These are phyloP conservation scores for Linderniella brevidens DNA, from an alignment of 257 asterid genomes.

Conservation along the genomic window DNA sequence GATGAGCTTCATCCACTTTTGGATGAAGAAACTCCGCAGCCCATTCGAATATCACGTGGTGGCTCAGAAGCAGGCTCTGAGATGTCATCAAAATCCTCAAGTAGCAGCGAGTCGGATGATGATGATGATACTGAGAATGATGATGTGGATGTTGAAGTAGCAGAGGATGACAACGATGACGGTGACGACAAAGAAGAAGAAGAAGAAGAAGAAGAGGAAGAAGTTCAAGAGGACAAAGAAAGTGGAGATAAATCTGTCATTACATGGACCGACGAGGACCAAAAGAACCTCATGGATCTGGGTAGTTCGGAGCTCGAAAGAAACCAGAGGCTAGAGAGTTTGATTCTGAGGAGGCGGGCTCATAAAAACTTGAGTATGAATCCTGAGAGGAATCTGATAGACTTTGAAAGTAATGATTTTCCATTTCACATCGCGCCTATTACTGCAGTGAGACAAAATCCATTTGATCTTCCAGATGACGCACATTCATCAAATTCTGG, in stretches of 20 bases:
- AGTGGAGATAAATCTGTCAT: slow-evolving; percentile 17
- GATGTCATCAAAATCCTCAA: slow-evolving; percentile 11
- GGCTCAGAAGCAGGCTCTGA: slow-evolving; percentile 36
- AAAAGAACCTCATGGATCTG: slow-evolving; percentile 14
- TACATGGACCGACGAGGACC: slow-evolving; percentile 55
- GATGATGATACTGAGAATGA: slow-evolving; percentile 13
- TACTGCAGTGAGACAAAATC: slow-evolving; percentile 45
- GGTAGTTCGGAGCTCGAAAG: slow-evolving; percentile 17
- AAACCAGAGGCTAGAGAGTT: slow-evolving; percentile 35
- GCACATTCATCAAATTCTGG: slow-evolving; percentile 10
- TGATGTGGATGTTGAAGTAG: slow-evolving; percentile 1
- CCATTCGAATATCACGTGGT: slow-evolving; percentile 21
- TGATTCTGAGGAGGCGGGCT: slow-evolving; percentile 28
- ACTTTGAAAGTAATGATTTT: slow-evolving; percentile 49
- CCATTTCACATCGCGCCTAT: slow-evolving; percentile 40
- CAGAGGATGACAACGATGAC: slow-evolving; percentile 9
- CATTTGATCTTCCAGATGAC: slow-evolving; percentile 41
- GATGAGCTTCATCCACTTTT: slow-evolving; percentile 93
- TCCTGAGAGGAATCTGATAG: slow-evolving; percentile 58
- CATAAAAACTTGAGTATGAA: slow-evolving; percentile 27
- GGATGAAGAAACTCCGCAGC: slow-evolving; percentile 53
- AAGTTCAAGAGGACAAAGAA: not conserved
- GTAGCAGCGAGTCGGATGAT: too few relatives aligned
- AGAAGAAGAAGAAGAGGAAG: slow-evolving; percentile 34
- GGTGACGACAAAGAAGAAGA: slow-evolving; percentile 27